Base-by-base conservation (phyloP, 129 eudicot genomes). In the Flaveria ramosissima region DNA sequence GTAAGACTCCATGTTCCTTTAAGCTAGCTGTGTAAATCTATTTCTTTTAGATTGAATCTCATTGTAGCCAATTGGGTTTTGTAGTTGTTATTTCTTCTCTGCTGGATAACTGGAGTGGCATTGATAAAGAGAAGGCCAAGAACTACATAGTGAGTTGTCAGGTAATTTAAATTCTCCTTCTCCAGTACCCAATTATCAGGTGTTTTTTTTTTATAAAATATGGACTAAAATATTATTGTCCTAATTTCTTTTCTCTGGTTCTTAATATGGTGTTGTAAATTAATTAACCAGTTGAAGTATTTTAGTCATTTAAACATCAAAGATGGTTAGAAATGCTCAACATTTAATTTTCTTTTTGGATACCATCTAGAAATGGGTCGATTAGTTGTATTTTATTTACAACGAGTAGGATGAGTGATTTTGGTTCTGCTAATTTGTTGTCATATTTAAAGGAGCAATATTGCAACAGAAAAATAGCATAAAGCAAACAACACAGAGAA, bases 21-120 rank as follows among this genome's bases (percentile, higher is more conserved):
- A 45, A 60, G 48, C 50, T 17, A 12, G 45, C 45, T 26, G 17
- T 36, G 24, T 52, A 9, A 72, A 70, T 77, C 52, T 56, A 64
- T 41, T 80, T 73, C 20, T 73, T 47, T 48, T 62, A 80, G 56
- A 73, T 53, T 43, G 47, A 53, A 74, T 60, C 63, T 61, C 66
- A 53, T 59, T 46, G 8, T 73, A 63, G 51, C 52, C 57, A 13
- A 66, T 81, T 75, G 74, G 63, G 50, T n/a, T 77, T 71, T 70
- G 85, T 89, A 95, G 99, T 91, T 73, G 97, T 94, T 77, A 88
- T 95, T 53, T 87, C 90, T 80, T 89, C 75, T 53, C 73, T 95
- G 84, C 76, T 95, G 96, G 92, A 86, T 63, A 79, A 89, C 47
- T 91, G 99, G 99, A 91, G 94, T 85, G 99, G 97, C 79, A 82